These are phyloP conservation scores for Fragosphaeria purpurea DNA, from an alignment of 2,329 filamentous ascomycete genomes.

Conservation along the genomic window DNA sequence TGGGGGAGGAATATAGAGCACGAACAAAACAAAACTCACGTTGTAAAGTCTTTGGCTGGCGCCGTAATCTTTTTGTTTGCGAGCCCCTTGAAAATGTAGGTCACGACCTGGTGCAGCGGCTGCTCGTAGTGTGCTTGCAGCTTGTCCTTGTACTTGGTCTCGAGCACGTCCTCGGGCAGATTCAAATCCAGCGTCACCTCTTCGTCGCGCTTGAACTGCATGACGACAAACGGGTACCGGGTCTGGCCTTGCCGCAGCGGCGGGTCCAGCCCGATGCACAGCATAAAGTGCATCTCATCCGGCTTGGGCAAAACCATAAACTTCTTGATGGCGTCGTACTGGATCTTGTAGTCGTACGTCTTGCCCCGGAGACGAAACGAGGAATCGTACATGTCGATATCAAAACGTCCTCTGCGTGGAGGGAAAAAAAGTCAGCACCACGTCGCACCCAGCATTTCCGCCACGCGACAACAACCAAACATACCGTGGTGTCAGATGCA, in stretches of 20 bases:
- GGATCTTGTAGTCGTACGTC: conserved; percentile 99
- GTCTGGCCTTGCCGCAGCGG: conserved; percentile 95
- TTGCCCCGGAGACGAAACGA: conserved; percentile 96
- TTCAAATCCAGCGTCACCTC: conserved; percentile 95
- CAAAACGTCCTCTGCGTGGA: conserved; percentile 79
- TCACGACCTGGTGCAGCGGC: conserved; percentile 85
- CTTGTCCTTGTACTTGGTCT: conserved; percentile 80
- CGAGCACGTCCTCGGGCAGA: conserved; percentile 80
- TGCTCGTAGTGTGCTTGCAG: conserved; percentile 85
- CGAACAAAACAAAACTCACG: conserved; percentile 32
- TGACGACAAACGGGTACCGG: conserved; percentile 93
- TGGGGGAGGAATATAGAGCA: not conserved
- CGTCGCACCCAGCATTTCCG: too few species aligned
- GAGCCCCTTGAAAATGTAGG: conserved; percentile 88
- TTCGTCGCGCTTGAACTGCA: conserved; percentile 98
- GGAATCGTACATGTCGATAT: conserved; percentile 98
- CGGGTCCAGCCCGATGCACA: conserved; percentile 88
- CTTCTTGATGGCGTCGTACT: conserved; percentile 96
- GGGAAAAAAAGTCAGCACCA: too few species aligned
- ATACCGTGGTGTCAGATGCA: conserved; percentile 90
- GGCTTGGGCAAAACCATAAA: conserved; percentile 98
- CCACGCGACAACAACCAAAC: conserved; percentile 6
- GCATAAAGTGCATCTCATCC: conserved; percentile 92
- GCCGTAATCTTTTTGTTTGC: conserved; percentile 92
- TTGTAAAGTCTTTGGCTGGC: conserved; percentile 88